phyloP scores from a whole-genome alignment of 2,329 filamentous ascomycete genomes.

The Emmonsiellopsis sp. region DNA sequence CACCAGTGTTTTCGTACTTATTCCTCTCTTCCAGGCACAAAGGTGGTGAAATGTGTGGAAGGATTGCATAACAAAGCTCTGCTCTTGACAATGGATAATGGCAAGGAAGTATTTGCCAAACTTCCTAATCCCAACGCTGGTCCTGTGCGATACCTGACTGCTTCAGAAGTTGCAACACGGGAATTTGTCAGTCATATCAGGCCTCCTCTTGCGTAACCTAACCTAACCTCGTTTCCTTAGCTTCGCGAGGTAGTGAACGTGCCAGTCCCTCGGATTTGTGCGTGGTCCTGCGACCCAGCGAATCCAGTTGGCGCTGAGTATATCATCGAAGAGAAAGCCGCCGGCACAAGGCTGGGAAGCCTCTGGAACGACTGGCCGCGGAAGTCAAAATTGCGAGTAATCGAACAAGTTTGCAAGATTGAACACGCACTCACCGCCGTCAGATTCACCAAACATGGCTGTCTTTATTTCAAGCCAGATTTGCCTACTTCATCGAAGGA shows the following conservation, averaged over 20 bases:
- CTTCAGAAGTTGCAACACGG: constrained; percentile 20
- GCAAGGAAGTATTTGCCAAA: constrained; percentile 19
- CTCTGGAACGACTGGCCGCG: constrained; percentile 22
- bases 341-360: constrained; percentile 19
- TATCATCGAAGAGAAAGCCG: constrained; percentile 24
- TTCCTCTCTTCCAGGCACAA: constrained; percentile 15
- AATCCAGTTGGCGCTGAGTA: constrained; percentile 11
- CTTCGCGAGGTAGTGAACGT: constrained; percentile 14
- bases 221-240: constrained; percentile 8
- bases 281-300: constrained; percentile 15
- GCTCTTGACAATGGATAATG: constrained; percentile 24
- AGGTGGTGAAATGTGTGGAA: constrained; percentile 23
- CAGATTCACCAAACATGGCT: constrained; percentile 18
- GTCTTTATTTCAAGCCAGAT: constrained; percentile 19
- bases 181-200: constrained; percentile 16
- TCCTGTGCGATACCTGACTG: constrained; percentile 12
- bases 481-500: background rate
- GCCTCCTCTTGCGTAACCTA: background rate
- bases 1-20: background rate
- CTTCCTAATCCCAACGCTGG: constrained; percentile 23
- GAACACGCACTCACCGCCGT: constrained; percentile 18
- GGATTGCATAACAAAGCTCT: constrained; percentile 29
- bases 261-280: constrained; percentile 12
- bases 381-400: constrained; percentile 17
- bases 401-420: constrained; percentile 19